Evolutionary conservation across 352 stramenopile species (phyloP), one percentile per base, ranked within the genome.

Genomic region (Phytopythium vexans): DNA sequence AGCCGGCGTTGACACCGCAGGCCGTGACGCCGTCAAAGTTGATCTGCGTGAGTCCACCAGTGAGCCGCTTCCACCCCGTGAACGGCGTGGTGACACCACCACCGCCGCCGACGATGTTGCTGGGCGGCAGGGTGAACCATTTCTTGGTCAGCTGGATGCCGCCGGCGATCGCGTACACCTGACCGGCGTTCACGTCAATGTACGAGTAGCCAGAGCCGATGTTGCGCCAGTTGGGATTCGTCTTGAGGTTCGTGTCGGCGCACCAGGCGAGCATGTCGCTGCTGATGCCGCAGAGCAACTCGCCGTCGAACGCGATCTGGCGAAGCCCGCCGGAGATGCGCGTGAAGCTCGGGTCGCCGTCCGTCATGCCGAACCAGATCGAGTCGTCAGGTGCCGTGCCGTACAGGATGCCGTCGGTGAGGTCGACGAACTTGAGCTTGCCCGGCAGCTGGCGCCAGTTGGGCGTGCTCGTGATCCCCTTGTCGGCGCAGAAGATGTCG

Each of bases 261-360:
- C 55, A 66, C 9, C 36, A 43, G 33, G 52, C n/a, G 0, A 32
- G 3, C 27, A 50, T n/a, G 9, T 51, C 12, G 4, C 15, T 16
- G 31, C 39, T 55, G 38, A 64, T 50, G 15, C 46, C 42, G 42
- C 45, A 68, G 37, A 65, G 31, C 46, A 67, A 58, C 41, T 64
- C 64, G 54, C 54, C 51, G 38, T 60, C 62, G 3, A 57, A 62
- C 15, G 51, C 52, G 41, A 70, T 52, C 16, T 70, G 57, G 54
- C 60, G 63, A 33, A 68, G 41, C 21, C 15, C 33, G 10, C 49
- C 60, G 6, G 43, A n/a, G 14, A 60, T 12, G 32, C 42, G 15
- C n/a, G 33, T 27, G 54, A 54, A 68, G 15, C 41, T 44, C 3
- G 60, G 54, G n/a, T 66, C 32, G 49, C 43, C 14, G 6, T 51